These are phyloP conservation scores for Narthecium ossifragum DNA, from an alignment of 106 monocot genomes.

Conservation along the genomic window DNA sequence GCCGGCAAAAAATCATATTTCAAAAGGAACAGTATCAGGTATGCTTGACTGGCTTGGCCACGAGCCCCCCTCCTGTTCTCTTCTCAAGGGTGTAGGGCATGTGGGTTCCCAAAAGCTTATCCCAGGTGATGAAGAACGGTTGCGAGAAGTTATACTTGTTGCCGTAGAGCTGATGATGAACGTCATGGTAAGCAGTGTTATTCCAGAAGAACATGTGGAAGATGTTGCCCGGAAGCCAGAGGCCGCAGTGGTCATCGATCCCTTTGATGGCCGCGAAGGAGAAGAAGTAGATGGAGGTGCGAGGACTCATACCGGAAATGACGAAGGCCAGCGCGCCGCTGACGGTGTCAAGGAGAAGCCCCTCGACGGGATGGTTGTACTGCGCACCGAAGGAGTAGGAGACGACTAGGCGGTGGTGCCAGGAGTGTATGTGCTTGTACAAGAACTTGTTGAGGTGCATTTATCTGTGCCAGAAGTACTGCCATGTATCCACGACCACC, in stretches of 20 bases:
- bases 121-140: too few species aligned
- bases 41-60: background rate
- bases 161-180: too few species aligned
- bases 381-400: slow-evolving; percentile 39
- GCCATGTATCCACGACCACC: slow-evolving; percentile 28
- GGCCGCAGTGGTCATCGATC: too few species aligned
- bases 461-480: too few species aligned
- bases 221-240: too few species aligned
- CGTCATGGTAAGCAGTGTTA: slow-evolving; percentile 28
- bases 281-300: slow-evolving; percentile 28
- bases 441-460: slow-evolving; percentile 40
- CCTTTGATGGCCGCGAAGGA: slow-evolving; percentile 25
- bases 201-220: slow-evolving; percentile 20
- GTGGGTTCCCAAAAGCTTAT: slow-evolving; percentile 28
- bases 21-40: too few species aligned
- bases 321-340: slow-evolving; percentile 33
- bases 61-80: slow-evolving; percentile 11
- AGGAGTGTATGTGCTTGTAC: slow-evolving; percentile 31
- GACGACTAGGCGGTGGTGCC: slow-evolving; percentile 43
- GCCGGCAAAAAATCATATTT: too few species aligned
- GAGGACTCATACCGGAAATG: slow-evolving; percentile 18
- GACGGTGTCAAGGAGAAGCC: slow-evolving; percentile 23
- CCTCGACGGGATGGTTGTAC: slow-evolving; percentile 42
- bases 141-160: too few species aligned
- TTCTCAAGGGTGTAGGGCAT: slow-evolving; percentile 18